Base-by-base conservation (phyloP, 305 asterid species). In the Fraxinus floribunda region DNA sequence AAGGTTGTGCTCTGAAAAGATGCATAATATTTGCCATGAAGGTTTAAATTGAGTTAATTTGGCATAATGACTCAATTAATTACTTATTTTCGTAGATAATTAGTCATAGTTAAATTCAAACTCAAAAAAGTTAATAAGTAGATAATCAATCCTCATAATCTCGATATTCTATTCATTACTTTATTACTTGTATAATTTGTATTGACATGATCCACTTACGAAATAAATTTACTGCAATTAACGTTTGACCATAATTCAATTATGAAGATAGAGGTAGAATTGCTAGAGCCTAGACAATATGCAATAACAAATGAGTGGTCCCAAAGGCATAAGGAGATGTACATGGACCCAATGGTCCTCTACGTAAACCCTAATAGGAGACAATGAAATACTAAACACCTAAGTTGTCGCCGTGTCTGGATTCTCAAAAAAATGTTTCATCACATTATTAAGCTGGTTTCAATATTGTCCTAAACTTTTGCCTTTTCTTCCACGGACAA, bases 331-430 rank as follows among this genome's bases (percentile, higher is more conserved):
- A 15, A 73, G 22, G 20, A 70, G 78, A 83, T 64, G 52, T 30
- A 18, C 30, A 49, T 81, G 89, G 91, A 57, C 85, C 90, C 88
- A 46, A 72, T 2, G 10, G 38, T 76, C 86, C 83, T 36, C 64
- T 26, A 5, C 29, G 0, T 60, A 24, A 81, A 66, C 80, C 79
- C 79, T 68, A 81, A 34, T 79, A 84, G 91, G 89, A 85, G 83
- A 89, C 93, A 89, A 1, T 57, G 20, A 20, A 78, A 30, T 87
- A 72, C 79, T 55, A 70, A 15, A 83, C 20, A 80, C 72, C 39
- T 64, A 78, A 30, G 32, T 79, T 84, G 91, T 83, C 86, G 46
- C 79, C 57, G 68, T 86, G 86, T 79, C 84, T 83, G 78, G 85
- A 80, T 57, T 83, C 84, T 22, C 38, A 26, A 57, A 39, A 0